Evolutionary conservation across 73 alveolate genomes (phyloP).

Genomic region (Tetrahymena malaccensis): DNA sequence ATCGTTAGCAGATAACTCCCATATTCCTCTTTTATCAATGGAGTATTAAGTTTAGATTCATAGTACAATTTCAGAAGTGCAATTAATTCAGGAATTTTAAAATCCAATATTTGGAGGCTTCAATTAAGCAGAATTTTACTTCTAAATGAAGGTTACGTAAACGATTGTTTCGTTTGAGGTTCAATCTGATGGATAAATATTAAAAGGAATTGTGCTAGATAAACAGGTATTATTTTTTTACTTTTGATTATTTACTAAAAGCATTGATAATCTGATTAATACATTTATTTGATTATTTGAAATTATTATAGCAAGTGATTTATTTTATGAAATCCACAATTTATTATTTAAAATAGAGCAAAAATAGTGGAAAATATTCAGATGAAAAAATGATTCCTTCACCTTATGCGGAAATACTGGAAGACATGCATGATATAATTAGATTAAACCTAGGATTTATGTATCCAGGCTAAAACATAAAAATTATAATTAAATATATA

Average conservation of each 20-base stretch:
- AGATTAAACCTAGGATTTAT: neutral
- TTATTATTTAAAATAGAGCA: neutral
- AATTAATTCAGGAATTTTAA: neutral
- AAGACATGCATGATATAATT: neutral
- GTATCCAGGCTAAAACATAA: neutral
- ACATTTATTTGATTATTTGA: neutral
- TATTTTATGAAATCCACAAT: neutral
- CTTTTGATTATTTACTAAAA: neutral
- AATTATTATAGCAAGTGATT: neutral
- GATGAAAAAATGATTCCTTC: neutral
- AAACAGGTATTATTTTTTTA: neutral
- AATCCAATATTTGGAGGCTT: neutral
- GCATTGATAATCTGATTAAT: neutral
- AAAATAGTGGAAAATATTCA: neutral
- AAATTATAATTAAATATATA: neutral
- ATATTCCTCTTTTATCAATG: neutral
- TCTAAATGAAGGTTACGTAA: neutral
- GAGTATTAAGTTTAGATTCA: neutral
- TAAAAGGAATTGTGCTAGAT: neutral
- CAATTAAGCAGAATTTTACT: neutral
- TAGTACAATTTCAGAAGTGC: neutral
- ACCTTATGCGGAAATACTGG: neutral
- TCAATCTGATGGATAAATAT: neutral
- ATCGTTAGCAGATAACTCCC: neutral
- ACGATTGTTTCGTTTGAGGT: neutral